These are phyloP conservation scores for Trametes cingulata DNA, from an alignment of 768 basidiomycete genomes.

Conservation along the genomic window DNA sequence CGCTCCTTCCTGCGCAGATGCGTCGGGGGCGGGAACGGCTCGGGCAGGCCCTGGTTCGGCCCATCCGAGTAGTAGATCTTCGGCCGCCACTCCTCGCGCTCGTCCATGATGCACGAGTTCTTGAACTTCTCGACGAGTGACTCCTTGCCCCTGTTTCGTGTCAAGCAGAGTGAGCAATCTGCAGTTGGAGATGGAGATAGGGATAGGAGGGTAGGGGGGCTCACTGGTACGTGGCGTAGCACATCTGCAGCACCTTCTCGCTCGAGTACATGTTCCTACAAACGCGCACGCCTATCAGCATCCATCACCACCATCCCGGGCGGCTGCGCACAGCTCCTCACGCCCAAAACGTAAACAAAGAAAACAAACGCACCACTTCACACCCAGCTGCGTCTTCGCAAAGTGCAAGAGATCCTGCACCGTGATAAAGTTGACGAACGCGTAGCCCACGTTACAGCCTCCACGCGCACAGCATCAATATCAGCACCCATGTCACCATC, in stretches of 20 bases:
- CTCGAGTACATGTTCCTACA: conserved; percentile 89
- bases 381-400: conserved; percentile 70
- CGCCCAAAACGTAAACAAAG: not conserved
- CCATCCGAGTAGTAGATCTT: conserved; percentile 84
- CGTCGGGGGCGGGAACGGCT: conserved; percentile 82
- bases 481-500: not conserved
- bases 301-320: too few relatives aligned
- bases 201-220: conserved; percentile 31
- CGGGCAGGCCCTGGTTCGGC: conserved; percentile 67
- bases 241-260: conserved; percentile 89
- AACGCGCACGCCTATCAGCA: conserved; percentile 7
- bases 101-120: conserved; percentile 89
- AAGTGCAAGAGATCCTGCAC: conserved; percentile 77
- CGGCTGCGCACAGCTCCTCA: not conserved
- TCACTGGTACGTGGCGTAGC: conserved; percentile 90
- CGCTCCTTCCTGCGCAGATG: conserved; percentile 81
- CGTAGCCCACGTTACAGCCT: conserved; percentile 82
- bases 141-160: conserved; percentile 70
- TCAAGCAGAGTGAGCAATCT: not conserved
- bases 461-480: not conserved
- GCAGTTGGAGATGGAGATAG: too few relatives aligned
- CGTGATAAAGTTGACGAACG: conserved; percentile 87
- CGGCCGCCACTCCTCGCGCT: conserved; percentile 78
- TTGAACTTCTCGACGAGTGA: conserved; percentile 91
- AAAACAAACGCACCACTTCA: conserved; percentile 82